These are phyloP conservation scores for Leishmania tropica DNA, from an alignment of 208 protist species.

Conservation along the genomic window DNA sequence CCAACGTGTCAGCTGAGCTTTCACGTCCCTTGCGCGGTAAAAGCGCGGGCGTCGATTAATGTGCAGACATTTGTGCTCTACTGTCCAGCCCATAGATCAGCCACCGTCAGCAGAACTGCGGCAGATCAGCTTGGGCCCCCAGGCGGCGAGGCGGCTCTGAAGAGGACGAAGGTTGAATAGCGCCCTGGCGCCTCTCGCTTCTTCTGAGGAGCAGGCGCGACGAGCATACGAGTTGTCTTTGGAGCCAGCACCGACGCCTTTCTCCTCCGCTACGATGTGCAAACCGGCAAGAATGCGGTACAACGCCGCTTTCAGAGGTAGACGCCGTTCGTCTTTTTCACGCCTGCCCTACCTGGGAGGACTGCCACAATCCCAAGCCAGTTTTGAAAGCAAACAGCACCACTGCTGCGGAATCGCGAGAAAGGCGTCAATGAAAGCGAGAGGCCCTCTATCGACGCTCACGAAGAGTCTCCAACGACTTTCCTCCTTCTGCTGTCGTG, in stretches of 20 bases:
- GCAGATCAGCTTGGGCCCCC: neutral
- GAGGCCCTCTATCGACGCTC: neutral
- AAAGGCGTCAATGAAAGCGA: neutral
- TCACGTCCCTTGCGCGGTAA: constrained; percentile 63
- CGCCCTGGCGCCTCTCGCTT: neutral
- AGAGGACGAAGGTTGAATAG: neutral
- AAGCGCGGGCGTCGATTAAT: constrained; percentile 19
- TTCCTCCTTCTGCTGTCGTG: neutral
- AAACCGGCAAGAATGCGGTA: neutral
- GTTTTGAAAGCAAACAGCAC: neutral
- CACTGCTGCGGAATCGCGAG: neutral
- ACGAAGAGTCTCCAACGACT: neutral
- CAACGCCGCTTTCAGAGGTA: neutral
- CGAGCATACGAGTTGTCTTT: neutral
- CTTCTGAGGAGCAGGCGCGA: neutral
- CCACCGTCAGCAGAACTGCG: neutral
- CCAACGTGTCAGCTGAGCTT: constrained; percentile 51
- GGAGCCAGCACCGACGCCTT: neutral
- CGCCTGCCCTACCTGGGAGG: neutral
- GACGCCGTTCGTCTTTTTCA: neutral
- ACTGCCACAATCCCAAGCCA: neutral
- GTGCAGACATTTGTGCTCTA: constrained; percentile 22
- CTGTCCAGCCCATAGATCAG: constrained; percentile 22
- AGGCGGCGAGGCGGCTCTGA: neutral
- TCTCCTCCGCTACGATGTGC: neutral